A percentile compares a stretch with the other conserved stretches of the same genome.
Conservation (phyloP, 2,329 filamentous ascomycete species). For the Xylariaceae sp. region DNA sequence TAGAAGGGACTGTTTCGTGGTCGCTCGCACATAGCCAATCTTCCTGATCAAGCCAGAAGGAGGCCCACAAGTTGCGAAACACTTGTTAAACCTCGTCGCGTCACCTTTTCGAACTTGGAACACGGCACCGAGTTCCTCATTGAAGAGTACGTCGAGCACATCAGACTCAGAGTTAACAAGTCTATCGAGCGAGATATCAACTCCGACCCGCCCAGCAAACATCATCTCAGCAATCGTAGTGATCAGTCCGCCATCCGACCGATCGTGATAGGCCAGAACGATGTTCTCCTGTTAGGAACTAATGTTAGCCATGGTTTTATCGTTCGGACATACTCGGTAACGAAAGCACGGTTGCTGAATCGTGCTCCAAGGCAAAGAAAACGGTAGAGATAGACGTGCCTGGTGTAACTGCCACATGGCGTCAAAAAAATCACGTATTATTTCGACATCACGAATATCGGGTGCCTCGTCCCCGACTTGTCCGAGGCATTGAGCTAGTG, state of each 20-base stretch:
- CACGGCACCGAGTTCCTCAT: constrained; percentile 92
- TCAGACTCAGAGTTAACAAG: constrained; percentile 64
- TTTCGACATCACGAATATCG: constrained; percentile 79
- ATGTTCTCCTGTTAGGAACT: constrained; percentile 50
- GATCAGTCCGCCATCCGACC: constrained; percentile 88
- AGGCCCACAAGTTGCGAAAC: constrained; percentile 88
- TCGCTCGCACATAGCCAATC: constrained; percentile 75
- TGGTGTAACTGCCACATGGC: constrained; percentile 70
- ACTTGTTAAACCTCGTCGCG: constrained; percentile 82
- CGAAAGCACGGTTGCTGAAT: not conserved
- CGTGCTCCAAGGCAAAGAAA: constrained; percentile 18
- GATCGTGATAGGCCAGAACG: constrained; percentile 91
- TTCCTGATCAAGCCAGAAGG: constrained; percentile 80
- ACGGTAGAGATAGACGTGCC: constrained; percentile 41
- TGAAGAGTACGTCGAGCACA: constrained; percentile 82
- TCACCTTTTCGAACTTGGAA: constrained; percentile 91
- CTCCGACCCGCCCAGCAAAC: constrained; percentile 90
- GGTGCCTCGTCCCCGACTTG: constrained; percentile 84
- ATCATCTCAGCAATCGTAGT: constrained; percentile 96
- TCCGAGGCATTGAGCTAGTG: constrained; percentile 85
- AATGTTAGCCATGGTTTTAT: constrained; percentile 56
- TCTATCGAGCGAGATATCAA: constrained; percentile 81
- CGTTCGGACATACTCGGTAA: not conserved
- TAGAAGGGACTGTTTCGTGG: constrained; percentile 72
- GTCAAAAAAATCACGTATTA: constrained; percentile 89